A percentile compares a stretch with the other conserved stretches of the same genome.
Conservation (phyloP, 2,329 filamentous ascomycete genomes). For the Phialocephala sp. region DNA sequence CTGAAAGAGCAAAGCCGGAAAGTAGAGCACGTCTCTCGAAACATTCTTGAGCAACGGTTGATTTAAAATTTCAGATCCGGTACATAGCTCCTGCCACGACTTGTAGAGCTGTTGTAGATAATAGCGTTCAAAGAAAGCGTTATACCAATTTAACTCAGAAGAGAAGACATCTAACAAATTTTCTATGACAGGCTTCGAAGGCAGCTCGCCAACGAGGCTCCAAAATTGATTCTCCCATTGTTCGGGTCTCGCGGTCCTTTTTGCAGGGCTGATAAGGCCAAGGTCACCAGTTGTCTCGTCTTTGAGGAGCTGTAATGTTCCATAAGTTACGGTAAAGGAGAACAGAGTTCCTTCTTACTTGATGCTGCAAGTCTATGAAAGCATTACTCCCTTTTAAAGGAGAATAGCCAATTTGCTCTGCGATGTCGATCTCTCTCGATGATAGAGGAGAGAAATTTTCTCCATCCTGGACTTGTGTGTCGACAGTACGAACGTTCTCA, state of each 20-base stretch:
- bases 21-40: conserved; percentile 24
- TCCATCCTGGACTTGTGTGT: neutral
- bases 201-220: conserved; percentile 15
- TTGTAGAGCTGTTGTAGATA: conserved; percentile 21
- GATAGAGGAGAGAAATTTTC: neutral
- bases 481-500: neutral
- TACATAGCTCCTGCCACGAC: conserved; percentile 10
- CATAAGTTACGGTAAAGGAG: conserved; percentile 20
- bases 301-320: neutral
- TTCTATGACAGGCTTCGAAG: conserved; percentile 12
- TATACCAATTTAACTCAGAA: conserved; percentile 21
- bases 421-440: neutral
- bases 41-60: conserved; percentile 6
- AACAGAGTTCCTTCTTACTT: conserved; percentile 46
- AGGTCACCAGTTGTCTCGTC: conserved; percentile 53
- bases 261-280: conserved; percentile 13
- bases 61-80: neutral
- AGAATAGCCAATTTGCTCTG: conserved; percentile 3
- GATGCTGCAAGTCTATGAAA: conserved; percentile 14
- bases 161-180: conserved; percentile 18
- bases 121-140: conserved; percentile 18
- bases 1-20: conserved; percentile 28
- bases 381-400: conserved; percentile 6
- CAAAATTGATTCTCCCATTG: conserved; percentile 5
- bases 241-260: neutral